Evolutionary conservation across 2,329 filamentous ascomycete species (phyloP).

Genomic region (Neonectria ditissima): DNA sequence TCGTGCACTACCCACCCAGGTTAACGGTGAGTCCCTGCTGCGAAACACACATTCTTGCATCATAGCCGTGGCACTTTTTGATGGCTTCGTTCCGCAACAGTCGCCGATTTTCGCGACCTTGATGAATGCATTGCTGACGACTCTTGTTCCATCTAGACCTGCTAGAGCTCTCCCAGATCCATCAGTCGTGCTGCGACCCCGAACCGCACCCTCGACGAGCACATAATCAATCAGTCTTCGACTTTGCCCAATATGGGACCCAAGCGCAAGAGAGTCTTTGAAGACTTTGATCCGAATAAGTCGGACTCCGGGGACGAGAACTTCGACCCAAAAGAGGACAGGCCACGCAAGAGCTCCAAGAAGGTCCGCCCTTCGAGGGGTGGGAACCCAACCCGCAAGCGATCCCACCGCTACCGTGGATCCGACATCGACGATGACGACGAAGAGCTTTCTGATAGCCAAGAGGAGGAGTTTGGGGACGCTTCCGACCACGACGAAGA

Average conservation of each 20-base stretch:
- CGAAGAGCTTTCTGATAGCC: conserved; percentile 66
- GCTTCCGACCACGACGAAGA: conserved; percentile 59
- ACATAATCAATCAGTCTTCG: conserved; percentile 1
- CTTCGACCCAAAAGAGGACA: conserved; percentile 67
- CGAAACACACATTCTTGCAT: conserved; percentile 13
- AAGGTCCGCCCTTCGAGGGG: conserved; percentile 56
- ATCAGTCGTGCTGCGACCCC: conserved; percentile 17
- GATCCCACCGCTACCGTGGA: conserved; percentile 62
- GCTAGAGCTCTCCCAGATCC: conserved; percentile 18
- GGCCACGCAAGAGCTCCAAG: conserved; percentile 57
- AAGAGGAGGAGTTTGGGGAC: conserved; percentile 62
- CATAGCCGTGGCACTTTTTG: background rate
- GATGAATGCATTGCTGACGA: conserved; percentile 34
- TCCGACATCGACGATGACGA: conserved; percentile 72
- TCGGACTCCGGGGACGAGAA: conserved; percentile 76
- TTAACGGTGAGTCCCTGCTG: conserved; percentile 37
- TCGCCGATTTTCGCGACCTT: conserved; percentile 8
- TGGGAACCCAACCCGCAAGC: conserved; percentile 50
- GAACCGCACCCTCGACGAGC: conserved; percentile 13
- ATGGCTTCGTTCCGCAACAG: background rate
- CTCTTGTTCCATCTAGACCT: conserved; percentile 29
- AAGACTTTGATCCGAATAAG: conserved; percentile 74
- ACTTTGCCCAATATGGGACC: conserved; percentile 46
- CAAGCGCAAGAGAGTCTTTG: conserved; percentile 69
- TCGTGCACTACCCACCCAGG: conserved; percentile 39